Base-by-base conservation (phyloP, 148 eudicot species). In the Bassia scoparia region DNA sequence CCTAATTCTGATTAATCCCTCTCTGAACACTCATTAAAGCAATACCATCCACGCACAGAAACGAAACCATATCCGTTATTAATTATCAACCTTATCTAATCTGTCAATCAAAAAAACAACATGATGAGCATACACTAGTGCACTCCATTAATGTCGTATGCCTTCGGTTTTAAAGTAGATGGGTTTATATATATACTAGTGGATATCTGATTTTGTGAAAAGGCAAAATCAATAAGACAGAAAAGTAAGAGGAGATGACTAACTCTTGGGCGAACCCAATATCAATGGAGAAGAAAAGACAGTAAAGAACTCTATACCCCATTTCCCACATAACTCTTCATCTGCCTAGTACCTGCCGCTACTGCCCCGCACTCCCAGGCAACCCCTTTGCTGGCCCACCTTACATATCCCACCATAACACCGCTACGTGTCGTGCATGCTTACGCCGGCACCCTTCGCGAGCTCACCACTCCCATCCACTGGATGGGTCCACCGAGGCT, bases 401-500 rank as follows among this genome's bases (percentile, higher is more conserved):
- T 83, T 74, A 88, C 80, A 76, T 90, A 88, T n/a, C 93, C 96
- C 46, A 88, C 96, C 93, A 90, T 90, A 18, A 90, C 61, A 90
- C 83, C 46, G 96, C 92, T 69, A 90, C 85, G 68, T 90, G 96
- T 0, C 64, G 69, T 49, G 96, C 90, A 88, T 76, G 80, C 52
- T 56, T 90, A 6, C 78, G 31, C 72, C 31, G 67, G 54, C 86
- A 79, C 61, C 82, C 90, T 31, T 49, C 38, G 96, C 90, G 34
- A 86, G 53, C 69, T 46, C 73, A 44, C 68, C 54, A 37, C 74
- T 30, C 69, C 29, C 54, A 52, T 23, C 75, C 59, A 7, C 69
- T 44, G 34, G 27, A 23, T 30, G 27, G 64, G 7, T 15, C 74
- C 17, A 30, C 65, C 15, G 59, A 18, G 30, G 66, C 33, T 9